Evolutionary conservation across 768 basidiomycete species (phyloP).

Genomic region (Suillus tomentosus): DNA sequence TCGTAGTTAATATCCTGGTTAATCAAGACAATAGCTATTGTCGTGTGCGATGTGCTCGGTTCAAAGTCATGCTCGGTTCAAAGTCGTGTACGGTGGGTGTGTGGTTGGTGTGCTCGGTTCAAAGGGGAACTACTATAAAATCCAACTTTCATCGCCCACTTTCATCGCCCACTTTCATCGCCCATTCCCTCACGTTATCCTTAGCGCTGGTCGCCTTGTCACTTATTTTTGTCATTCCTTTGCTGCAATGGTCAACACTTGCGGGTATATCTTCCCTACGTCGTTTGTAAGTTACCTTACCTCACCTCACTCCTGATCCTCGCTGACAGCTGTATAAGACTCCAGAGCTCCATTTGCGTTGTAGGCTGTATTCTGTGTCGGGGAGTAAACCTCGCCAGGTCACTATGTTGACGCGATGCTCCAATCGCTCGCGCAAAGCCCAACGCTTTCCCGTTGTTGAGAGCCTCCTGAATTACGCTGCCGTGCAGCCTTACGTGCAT

Average conservation of each 20-base stretch:
- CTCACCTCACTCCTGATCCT: too few relatives aligned
- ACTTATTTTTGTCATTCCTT: too few relatives aligned
- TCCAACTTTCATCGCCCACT: background rate
- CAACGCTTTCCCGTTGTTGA: constrained; percentile 11
- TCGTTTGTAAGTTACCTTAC: background rate
- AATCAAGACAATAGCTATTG: too few relatives aligned
- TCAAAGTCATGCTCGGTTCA: too few relatives aligned
- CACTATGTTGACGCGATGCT: constrained; percentile 4
- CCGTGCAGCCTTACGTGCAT: constrained; percentile 1
- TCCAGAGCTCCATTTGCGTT: constrained; percentile 5
- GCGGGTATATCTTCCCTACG: background rate
- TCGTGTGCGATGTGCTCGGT: too few relatives aligned
- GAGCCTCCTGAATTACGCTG: constrained; percentile 11
- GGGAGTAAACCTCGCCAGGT: constrained; percentile 7
- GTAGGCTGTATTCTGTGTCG: constrained; percentile 9
- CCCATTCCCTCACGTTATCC: too few relatives aligned
- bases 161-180: background rate
- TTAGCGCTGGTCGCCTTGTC: too few relatives aligned
- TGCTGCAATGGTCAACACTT: background rate
- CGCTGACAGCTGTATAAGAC: background rate
- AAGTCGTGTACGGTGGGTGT: too few relatives aligned
- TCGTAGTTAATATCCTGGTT: too few relatives aligned
- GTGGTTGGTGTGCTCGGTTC: too few relatives aligned
- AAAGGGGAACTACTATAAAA: background rate
- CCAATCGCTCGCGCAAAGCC: background rate